Evolutionary conservation across 192 early-diverging fungal genomes (phyloP).

Genomic region (Mortierella alpina): DNA sequence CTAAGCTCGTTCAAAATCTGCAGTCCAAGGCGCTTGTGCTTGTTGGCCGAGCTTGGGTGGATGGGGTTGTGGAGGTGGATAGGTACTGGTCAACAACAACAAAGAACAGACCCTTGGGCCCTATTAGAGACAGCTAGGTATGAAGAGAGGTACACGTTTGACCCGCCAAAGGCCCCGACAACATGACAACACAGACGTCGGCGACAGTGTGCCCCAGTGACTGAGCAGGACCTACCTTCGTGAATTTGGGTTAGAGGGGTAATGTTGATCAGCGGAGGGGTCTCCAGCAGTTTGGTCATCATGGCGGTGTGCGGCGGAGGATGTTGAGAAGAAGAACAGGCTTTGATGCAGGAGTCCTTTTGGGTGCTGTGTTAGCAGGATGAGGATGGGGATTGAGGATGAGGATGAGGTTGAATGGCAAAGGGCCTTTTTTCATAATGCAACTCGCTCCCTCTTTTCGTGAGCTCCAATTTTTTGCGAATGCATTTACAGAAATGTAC

Average conservation of each 20-base stretch:
- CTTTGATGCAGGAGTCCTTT: too few relatives aligned
- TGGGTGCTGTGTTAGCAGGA: too few relatives aligned
- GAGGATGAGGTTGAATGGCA: too few relatives aligned
- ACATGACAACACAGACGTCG: neutral
- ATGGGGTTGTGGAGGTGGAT: constrained; percentile 54
- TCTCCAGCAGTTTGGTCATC: constrained; percentile 39
- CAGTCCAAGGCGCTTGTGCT: constrained; percentile 52
- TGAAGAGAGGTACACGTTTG: too few relatives aligned
- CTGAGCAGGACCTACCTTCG: constrained; percentile 32
- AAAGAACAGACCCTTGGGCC: neutral
- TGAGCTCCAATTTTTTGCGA: too few relatives aligned
- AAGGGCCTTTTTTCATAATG: too few relatives aligned
- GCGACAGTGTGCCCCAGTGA: neutral
- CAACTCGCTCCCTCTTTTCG: too few relatives aligned
- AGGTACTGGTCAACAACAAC: constrained; percentile 25
- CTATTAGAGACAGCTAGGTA: too few relatives aligned
- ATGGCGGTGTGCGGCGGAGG: neutral
- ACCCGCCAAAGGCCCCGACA: too few relatives aligned
- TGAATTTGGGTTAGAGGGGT: constrained; percentile 36
- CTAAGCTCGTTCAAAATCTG: constrained; percentile 49
- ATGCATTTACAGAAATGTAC: too few relatives aligned
- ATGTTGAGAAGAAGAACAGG: too few relatives aligned
- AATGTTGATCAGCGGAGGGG: constrained; percentile 53
- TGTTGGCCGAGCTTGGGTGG: constrained; percentile 39
- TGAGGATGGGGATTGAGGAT: too few relatives aligned